Evolutionary conservation across 2,329 filamentous ascomycete species (phyloP).

Genomic region (Ciborinia camelliae): DNA sequence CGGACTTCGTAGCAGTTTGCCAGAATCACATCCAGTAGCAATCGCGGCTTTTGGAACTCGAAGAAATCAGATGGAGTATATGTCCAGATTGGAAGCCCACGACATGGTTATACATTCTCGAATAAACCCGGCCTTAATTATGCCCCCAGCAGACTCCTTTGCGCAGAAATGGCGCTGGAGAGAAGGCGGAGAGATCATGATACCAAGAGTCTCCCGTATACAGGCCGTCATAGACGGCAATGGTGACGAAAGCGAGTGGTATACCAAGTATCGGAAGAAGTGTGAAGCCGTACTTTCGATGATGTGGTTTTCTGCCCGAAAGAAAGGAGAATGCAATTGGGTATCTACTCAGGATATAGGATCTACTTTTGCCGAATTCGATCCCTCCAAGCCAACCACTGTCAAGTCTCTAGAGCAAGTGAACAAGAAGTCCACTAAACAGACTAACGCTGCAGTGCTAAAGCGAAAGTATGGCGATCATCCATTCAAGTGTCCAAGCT

Average conservation of each 20-base stretch:
- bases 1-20: background rate
- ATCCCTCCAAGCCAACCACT: background rate
- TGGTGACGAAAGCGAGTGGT: background rate
- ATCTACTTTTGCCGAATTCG: background rate
- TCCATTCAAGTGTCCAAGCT: background rate
- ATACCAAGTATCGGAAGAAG: background rate
- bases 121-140: background rate
- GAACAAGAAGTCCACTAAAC: background rate
- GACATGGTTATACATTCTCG: background rate
- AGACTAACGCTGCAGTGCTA: background rate
- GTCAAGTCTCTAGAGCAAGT: background rate
- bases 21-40: background rate
- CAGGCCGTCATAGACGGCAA: background rate
- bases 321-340: background rate
- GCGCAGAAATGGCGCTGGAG: conserved; percentile 3
- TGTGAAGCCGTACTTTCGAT: background rate
- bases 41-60: background rate
- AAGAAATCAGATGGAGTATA: background rate
- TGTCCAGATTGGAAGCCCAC: background rate
- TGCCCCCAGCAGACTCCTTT: background rate
- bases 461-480: background rate
- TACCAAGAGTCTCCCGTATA: background rate
- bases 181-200: background rate
- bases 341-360: background rate
- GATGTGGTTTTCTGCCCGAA: background rate